These are phyloP conservation scores for Pseudonectria buxi DNA, from an alignment of 2,329 filamentous ascomycete genomes.

Conservation along the genomic window DNA sequence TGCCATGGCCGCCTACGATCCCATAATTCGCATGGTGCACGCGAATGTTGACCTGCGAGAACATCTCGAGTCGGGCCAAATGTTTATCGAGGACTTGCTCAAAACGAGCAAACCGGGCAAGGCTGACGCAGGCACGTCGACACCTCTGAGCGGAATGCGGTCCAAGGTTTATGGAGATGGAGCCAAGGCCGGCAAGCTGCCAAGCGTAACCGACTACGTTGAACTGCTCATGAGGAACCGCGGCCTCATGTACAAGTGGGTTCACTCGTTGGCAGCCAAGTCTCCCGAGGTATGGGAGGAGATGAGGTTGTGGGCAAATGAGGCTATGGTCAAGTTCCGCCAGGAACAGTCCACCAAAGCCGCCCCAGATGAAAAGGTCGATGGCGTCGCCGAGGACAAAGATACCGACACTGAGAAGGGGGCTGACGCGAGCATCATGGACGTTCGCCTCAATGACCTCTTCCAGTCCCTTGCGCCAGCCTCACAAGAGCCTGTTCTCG, in stretches of 20 bases:
- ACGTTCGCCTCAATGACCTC: constrained; percentile 32
- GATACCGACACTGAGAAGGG: constrained; percentile 5
- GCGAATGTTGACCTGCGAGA: constrained; percentile 64
- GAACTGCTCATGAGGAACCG: constrained; percentile 58
- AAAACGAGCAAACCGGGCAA: constrained; percentile 45
- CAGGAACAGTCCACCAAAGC: constrained; percentile 11
- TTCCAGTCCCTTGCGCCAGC: constrained; percentile 40
- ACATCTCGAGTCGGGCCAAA: constrained; percentile 59
- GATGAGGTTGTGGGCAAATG: constrained; percentile 55
- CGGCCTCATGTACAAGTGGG: constrained; percentile 57
- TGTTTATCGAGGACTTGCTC: constrained; percentile 66
- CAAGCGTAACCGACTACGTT: constrained; percentile 68
- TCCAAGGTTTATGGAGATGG: constrained; percentile 16
- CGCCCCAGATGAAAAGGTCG: not conserved
- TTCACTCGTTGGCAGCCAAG: constrained; percentile 62
- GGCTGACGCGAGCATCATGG: constrained; percentile 28
- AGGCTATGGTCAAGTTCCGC: constrained; percentile 50
- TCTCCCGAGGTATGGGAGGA: constrained; percentile 58
- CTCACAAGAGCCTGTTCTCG: constrained; percentile 39
- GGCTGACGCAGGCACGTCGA: constrained; percentile 10
- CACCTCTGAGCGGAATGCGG: constrained; percentile 12
- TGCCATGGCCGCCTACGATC: constrained; percentile 61
- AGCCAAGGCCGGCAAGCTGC: constrained; percentile 24
- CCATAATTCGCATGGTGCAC: constrained; percentile 66
- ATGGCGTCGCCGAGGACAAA: not conserved